Conservation (phyloP, 176 grass and related monocot species). For the Avena atlantica region DNA sequence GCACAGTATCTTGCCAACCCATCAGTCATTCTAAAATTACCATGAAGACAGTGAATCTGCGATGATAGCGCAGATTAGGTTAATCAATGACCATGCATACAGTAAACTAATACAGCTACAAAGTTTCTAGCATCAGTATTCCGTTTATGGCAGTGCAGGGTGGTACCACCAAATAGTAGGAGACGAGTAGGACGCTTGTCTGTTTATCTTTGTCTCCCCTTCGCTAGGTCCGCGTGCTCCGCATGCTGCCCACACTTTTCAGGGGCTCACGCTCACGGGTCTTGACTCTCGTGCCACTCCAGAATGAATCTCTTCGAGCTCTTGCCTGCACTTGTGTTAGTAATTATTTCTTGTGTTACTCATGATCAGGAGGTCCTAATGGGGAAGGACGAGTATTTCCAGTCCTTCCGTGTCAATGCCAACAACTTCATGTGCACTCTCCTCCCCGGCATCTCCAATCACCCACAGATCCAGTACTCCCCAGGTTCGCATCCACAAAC, state of each 20-base stretch:
- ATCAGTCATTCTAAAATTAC: not conserved
- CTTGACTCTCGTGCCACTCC: not conserved
- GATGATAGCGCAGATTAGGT: not conserved
- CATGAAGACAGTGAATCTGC: not conserved
- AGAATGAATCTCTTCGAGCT: slow-evolving; percentile 4
- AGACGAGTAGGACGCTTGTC: slow-evolving; percentile 36
- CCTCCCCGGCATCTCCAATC: slow-evolving; percentile 58
- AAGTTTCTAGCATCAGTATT: not conserved
- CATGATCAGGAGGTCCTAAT: slow-evolving; percentile 78
- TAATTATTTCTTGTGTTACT: not conserved
- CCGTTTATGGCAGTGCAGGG: not conserved
- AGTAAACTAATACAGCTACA: not conserved
- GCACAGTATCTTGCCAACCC: not conserved
- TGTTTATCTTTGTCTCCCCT: slow-evolving; percentile 13
- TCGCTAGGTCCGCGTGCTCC: slow-evolving; percentile 39
- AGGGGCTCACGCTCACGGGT: slow-evolving; percentile 40
- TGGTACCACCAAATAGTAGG: not conserved
- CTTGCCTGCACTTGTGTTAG: not conserved
- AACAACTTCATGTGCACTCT: slow-evolving; percentile 61
- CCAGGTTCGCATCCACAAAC: slow-evolving; percentile 26
- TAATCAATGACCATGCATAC: not conserved
- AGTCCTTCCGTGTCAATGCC: slow-evolving; percentile 53
- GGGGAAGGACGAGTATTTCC: slow-evolving; percentile 69
- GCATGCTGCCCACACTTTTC: slow-evolving; percentile 40
- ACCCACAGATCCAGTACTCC: slow-evolving; percentile 61